Percentiles rank a stretch among this genome's conserved stretches.
Evolutionary conservation across 139 green algal species (phyloP).

Genomic region (Closterium sp.): DNA sequence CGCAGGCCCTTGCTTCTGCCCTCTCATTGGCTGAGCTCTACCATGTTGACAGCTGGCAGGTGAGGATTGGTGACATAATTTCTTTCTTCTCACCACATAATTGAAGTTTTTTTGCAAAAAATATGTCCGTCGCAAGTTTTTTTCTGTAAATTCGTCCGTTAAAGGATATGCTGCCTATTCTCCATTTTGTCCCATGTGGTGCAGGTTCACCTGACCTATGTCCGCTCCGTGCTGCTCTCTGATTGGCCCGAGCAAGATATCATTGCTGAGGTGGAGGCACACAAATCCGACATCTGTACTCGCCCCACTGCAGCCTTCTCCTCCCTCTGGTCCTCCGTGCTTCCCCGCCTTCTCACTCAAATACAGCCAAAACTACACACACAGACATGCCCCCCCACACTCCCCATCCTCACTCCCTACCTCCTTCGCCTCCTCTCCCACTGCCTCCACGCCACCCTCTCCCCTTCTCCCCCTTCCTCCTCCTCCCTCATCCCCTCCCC

Average conservation of each 20-base stretch:
- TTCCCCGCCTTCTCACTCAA: not conserved
- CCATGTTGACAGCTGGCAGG: not conserved
- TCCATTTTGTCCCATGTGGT: not conserved
- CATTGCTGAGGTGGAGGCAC: not conserved
- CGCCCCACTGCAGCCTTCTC: not conserved
- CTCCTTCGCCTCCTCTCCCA: not conserved
- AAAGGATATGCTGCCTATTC: too few relatives aligned
- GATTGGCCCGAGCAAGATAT: not conserved
- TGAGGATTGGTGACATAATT: not conserved
- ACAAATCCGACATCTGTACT: not conserved
- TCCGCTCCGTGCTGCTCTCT: not conserved
- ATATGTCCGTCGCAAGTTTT: too few relatives aligned
- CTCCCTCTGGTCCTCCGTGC: not conserved
- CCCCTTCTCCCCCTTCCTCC: not conserved
- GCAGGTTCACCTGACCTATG: not conserved
- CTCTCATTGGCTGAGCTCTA: not conserved
- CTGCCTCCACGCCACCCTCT: not conserved
- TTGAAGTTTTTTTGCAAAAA: too few relatives aligned
- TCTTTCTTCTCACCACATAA: too few relatives aligned
- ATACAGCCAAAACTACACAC: not conserved
- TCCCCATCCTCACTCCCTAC: not conserved
- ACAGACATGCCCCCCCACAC: not conserved
- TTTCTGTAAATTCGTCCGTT: too few relatives aligned
- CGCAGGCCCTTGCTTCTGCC: not conserved
- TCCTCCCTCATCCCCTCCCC: not conserved